Percentiles rank a stretch among this genome's conserved stretches.
These are phyloP conservation scores for Globisporangium paddicum DNA, from an alignment of 352 stramenopile species.

Conservation along the genomic window DNA sequence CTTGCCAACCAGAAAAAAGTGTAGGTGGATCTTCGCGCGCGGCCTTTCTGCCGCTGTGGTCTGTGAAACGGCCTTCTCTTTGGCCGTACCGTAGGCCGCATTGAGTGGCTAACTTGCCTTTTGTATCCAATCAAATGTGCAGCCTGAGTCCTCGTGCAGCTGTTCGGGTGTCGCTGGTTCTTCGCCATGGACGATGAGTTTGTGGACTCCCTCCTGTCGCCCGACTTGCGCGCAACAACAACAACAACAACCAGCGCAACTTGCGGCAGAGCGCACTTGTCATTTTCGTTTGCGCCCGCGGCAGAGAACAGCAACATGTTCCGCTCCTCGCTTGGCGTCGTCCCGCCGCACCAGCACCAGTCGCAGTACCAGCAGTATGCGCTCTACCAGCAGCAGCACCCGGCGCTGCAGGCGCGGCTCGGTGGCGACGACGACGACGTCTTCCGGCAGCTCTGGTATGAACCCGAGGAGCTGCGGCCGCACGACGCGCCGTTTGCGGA, in stretches of 20 bases:
- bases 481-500: background rate
- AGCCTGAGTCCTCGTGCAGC: conserved; percentile 4
- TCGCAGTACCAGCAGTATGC: background rate
- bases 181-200: conserved; percentile 3
- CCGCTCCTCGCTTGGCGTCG: conserved; percentile 4
- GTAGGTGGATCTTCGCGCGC: conserved; percentile 6
- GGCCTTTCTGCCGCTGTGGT: background rate
- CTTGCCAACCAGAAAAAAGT: conserved; percentile 8
- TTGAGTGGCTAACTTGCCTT: conserved; percentile 8
- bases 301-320: conserved; percentile 16
- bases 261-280: conserved; percentile 8
- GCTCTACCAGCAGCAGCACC: background rate
- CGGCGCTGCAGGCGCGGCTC: conserved; percentile 1
- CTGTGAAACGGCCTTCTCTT: conserved; percentile 13
- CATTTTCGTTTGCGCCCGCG: conserved; percentile 11
- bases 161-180: conserved; percentile 8
- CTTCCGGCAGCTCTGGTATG: conserved; percentile 11
- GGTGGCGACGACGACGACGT: conserved; percentile 11
- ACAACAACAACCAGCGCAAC: background rate
- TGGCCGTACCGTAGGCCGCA: background rate
- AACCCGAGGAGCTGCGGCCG: conserved; percentile 6
- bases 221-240: conserved; percentile 3
- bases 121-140: conserved; percentile 8
- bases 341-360: conserved; percentile 3
- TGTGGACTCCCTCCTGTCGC: conserved; percentile 9